Base-by-base conservation (phyloP, 768 basidiomycete genomes). In the Lactarius hatsudake region DNA sequence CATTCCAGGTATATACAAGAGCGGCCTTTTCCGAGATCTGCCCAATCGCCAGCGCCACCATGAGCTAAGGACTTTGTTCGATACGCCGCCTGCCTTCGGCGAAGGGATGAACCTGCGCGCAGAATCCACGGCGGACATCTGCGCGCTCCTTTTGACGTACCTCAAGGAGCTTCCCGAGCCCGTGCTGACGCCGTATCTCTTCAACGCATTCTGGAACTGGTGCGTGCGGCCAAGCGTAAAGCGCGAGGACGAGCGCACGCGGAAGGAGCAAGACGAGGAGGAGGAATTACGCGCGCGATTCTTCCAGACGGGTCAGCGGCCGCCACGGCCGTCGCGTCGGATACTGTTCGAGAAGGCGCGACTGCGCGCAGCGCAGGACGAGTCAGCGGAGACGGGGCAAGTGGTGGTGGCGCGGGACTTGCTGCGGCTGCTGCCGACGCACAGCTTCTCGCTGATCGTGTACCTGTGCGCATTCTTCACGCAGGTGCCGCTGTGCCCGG, bases 401-500 rank as follows among this genome's bases (percentile, higher is more conserved):
- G 59, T 71, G 8, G 69, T 76, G 17, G 76, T 76, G 32, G 83
- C 83, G 17, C 82, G 82, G 64, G 75, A 81, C 70, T 72, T 86
- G 60, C 78, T 86, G n/a, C 81, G 81, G 8, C 78, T 86, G 55
- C 78, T 85, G 6, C 81, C 83, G 1, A 75, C 75, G 1, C 69
- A 75, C 15, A 74, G 78, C 61, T 76, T 82, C 66, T 78, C 78
- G 40, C 74, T 84, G 4, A 76, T 85, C 58, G 71, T 76, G 48
- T 83, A 84, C 70, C 77, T 84, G 40, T 75, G 79, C 62, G 77
- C 77, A 6, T 83, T 84, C 72, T 82, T 84, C 71, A 81, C 81
- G 1, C 84, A 86, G 69, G 73, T 84, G 0, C 84, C 82, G 2
- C 75, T 83, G 8, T 82, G 79, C 62, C 80, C 83, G 1, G 82